Evolutionary conservation across 2,329 filamentous ascomycete species (phyloP).

Genomic region (Colletotrichum zoysiae): DNA sequence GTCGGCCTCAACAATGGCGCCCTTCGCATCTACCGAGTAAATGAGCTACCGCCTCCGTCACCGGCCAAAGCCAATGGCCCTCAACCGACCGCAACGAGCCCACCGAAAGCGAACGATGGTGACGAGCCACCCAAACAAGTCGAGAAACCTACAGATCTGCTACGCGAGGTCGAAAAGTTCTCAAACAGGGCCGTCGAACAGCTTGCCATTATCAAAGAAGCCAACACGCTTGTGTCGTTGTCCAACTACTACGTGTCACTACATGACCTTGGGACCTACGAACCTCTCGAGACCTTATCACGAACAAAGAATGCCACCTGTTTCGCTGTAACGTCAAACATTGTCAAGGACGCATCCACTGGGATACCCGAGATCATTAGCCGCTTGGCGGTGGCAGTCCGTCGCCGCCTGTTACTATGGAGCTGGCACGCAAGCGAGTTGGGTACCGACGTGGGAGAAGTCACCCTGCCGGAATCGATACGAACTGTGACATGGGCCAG

Average conservation of each 20-base stretch:
- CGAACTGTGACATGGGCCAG: conserved; percentile 93
- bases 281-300: conserved; percentile 81
- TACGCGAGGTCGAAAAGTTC: conserved; percentile 95
- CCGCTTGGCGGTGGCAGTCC: conserved; percentile 90
- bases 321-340: conserved; percentile 95
- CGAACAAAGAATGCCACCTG: conserved; percentile 89
- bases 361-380: conserved; percentile 95
- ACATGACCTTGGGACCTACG: conserved; percentile 88
- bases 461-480: conserved; percentile 84
- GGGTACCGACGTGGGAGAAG: conserved; percentile 77
- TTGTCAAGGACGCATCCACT: conserved; percentile 88
- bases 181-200: conserved; percentile 91
- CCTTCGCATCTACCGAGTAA: conserved; percentile 91
- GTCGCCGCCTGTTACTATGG: conserved; percentile 90
- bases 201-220: conserved; percentile 95
- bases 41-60: conserved; percentile 66
- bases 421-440: conserved; percentile 97
- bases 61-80: conserved; percentile 57
- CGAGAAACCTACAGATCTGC: conserved; percentile 79
- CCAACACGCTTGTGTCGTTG: conserved; percentile 89
- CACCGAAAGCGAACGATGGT: conserved; percentile 45
- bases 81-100: conserved; percentile 45
- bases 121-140: conserved; percentile 41
- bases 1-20: conserved; percentile 92
- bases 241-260: conserved; percentile 92